A percentile compares a stretch with the other conserved stretches of the same genome.
Conservation (phyloP, 495 filamentous ascomycete genomes). For the Aspergillus cristatus region DNA sequence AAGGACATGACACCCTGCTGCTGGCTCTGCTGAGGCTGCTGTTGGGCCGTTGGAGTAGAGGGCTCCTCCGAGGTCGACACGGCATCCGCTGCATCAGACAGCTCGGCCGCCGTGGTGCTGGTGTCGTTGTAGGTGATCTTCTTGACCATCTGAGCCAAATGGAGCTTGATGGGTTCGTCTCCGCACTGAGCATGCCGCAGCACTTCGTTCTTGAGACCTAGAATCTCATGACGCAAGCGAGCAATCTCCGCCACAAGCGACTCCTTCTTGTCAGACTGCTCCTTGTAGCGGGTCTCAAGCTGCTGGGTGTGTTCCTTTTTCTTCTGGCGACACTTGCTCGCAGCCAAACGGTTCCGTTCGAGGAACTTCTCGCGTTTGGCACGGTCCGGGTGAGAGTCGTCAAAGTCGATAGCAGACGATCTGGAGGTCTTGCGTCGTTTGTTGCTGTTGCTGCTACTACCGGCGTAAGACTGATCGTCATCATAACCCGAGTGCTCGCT, state of each 20-base stretch:
- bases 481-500: slow-evolving; percentile 1
- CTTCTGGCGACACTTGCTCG: slow-evolving; percentile 80
- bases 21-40: neutral
- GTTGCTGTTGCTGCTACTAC: slow-evolving; percentile 5
- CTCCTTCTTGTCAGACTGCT: slow-evolving; percentile 49
- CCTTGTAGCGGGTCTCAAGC: slow-evolving; percentile 38
- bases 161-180: slow-evolving; percentile 41
- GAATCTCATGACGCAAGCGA: slow-evolving; percentile 30
- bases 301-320: slow-evolving; percentile 67
- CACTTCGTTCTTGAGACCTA: slow-evolving; percentile 46
- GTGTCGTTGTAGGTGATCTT: slow-evolving; percentile 24
- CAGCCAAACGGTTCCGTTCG: slow-evolving; percentile 74
- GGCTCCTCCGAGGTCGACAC: neutral
- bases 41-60: neutral
- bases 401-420: slow-evolving; percentile 13
- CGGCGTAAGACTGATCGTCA: slow-evolving; percentile 5
- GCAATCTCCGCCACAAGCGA: slow-evolving; percentile 56
- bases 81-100: neutral
- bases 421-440: slow-evolving; percentile 5
- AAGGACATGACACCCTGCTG: slow-evolving; percentile 2
- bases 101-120: neutral
- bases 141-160: slow-evolving; percentile 39
- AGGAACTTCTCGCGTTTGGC: slow-evolving; percentile 47
- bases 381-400: slow-evolving; percentile 17
- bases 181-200: slow-evolving; percentile 52